Conservation (phyloP, 345 rosid species). For the Ricinus communis region DNA sequence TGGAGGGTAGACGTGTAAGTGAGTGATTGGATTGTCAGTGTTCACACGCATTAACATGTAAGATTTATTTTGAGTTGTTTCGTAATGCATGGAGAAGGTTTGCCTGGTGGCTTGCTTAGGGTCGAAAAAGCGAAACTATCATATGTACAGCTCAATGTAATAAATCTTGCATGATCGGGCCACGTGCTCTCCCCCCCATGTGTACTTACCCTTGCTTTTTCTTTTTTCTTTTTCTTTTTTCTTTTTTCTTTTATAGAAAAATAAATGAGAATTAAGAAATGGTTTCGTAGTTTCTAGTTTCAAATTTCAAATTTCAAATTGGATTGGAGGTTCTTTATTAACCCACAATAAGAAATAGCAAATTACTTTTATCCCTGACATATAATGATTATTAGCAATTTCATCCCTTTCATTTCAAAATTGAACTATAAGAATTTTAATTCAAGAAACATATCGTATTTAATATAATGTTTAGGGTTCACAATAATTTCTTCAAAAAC, state of each 20-base stretch:
- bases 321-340: not conserved
- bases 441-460: no score
- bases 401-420: no score
- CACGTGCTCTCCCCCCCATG: constrained; percentile 6
- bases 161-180: not conserved
- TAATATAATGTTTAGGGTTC: no score
- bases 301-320: no score
- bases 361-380: no score
- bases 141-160: not conserved
- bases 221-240: not conserved
- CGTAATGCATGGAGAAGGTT: not conserved
- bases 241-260: not conserved
- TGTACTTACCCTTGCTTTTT: not conserved
- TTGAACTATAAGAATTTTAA: no score
- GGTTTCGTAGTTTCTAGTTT: not conserved
- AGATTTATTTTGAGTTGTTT: not conserved
- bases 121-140: not conserved
- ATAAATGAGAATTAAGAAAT: no score
- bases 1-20: not conserved
- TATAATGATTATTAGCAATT: no score
- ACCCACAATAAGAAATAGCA: no score
- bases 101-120: no score
- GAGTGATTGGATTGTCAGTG: not conserved
- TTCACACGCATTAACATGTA: not conserved
- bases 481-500: no score